Conservation (phyloP, 139 green algal species). For the Haematococcus sp. region DNA sequence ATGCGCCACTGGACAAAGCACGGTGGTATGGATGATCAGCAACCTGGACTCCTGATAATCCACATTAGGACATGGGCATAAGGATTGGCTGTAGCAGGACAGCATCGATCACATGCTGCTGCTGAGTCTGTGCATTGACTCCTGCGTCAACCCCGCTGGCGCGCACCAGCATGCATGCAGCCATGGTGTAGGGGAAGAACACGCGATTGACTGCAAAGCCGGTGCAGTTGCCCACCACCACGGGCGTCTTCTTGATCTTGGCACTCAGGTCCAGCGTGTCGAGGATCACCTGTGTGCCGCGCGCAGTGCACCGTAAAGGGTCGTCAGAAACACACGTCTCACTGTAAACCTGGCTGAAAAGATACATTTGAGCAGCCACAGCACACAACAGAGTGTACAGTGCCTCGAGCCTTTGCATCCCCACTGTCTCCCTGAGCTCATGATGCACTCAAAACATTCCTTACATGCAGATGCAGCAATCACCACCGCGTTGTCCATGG, state of each 20-base stretch:
- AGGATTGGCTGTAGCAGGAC: too few species aligned
- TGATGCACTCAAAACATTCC: too few species aligned
- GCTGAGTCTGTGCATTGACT: too few species aligned
- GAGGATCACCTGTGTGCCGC: conserved; percentile 82
- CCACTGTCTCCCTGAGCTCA: too few species aligned
- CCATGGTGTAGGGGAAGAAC: conserved; percentile 99
- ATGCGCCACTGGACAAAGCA: neutral
- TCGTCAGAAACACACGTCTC: too few species aligned
- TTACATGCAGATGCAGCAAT: too few species aligned
- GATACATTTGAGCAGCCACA: too few species aligned
- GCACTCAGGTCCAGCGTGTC: conserved; percentile 84
- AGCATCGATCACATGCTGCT: too few species aligned
- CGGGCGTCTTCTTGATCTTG: conserved; percentile 96
- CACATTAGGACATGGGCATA: too few species aligned
- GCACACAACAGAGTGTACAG: neutral
- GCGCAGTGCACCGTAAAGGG: too few species aligned
- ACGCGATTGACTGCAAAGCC: conserved; percentile 98
- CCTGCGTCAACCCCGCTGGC: neutral
- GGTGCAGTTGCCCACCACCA: conserved; percentile 99
- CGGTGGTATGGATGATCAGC: neutral
- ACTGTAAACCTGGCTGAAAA: neutral
- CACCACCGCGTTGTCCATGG: too few species aligned
- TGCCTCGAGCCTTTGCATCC: too few species aligned
- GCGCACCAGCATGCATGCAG: conserved; percentile 79
- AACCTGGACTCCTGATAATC: neutral